Evolutionary conservation across 306 rosid genomes (phyloP), one percentile per base, ranked within the genome.

Genomic region (Rosa persica): DNA sequence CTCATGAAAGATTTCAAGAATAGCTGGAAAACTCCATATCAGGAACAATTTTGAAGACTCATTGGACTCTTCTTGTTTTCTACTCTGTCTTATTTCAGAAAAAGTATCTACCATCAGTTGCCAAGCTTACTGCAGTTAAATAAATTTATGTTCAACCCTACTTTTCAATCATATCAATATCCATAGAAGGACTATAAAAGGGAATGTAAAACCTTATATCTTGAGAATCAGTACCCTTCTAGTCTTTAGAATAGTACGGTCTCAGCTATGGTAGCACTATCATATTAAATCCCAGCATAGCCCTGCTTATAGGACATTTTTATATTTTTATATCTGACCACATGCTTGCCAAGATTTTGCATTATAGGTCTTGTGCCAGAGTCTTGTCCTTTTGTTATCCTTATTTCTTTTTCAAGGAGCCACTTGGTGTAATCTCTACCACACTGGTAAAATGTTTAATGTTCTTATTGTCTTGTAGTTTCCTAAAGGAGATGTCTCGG

Each of bases 401-500:
- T 3, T n/a, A 3, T 57, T 57, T 57, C 30, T 57, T 57, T 57
- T 22, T 22, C 62, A 57, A 57, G 62, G 30, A 57, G 62, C 13
- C 62, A 57, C 62, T n/a, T 57, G 13, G 62, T 22, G 13, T 57
- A 9, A 22, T 57, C 25, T 57, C 62, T 22, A 57, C 62, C 15
- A n/a, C 16, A 57, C 62, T 22, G 13, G 22, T 57, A 30, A 54
- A 54, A 20, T 57, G 13, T n/a, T 57, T n/a, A 30, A 22, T 57
- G 62, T n/a, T 55, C 62, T 22, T 55, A 12, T 57, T 57, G 62
- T 57, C 30, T 8, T 57, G 62, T 57, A 57, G 62, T 57, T 57
- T 57, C 62, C 62, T 57, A 57, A 34, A 67, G 97, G 98, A 8
- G 92, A 94, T 81, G 90, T 92, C 78, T 96, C 96, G 1, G 95